These are phyloP conservation scores for Macrolepiota albuminosa DNA, from an alignment of 768 basidiomycete species.

Conservation along the genomic window DNA sequence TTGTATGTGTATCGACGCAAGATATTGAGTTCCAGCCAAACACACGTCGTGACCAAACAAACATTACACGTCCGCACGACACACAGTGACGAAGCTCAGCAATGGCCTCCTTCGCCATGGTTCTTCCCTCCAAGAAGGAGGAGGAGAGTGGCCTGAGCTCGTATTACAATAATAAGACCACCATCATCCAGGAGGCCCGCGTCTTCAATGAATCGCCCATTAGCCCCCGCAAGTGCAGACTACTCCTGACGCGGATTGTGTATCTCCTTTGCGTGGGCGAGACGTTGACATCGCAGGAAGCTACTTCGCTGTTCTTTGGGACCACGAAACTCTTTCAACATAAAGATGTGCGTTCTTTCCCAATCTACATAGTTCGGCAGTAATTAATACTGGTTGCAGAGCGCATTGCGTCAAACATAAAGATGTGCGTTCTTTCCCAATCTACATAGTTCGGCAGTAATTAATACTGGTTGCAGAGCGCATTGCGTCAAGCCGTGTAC, in stretches of 20 bases:
- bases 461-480: slow-evolving; percentile 51
- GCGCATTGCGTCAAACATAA: slow-evolving; percentile 85
- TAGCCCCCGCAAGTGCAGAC: slow-evolving; percentile 94
- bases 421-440: slow-evolving; percentile 63
- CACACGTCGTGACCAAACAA: slow-evolving; percentile 29
- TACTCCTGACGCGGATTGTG: slow-evolving; percentile 92
- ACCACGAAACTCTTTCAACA: slow-evolving; percentile 99
- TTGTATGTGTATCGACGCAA: neutral
- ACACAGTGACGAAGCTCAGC: slow-evolving; percentile 15
- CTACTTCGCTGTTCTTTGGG: slow-evolving; percentile 97
- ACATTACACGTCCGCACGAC: slow-evolving; percentile 33
- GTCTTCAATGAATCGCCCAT: slow-evolving; percentile 99
- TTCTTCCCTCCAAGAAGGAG: slow-evolving; percentile 91
- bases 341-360: slow-evolving; percentile 78
- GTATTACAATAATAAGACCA: slow-evolving; percentile 96
- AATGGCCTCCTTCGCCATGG: slow-evolving; percentile 58
- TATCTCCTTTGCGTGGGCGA: slow-evolving; percentile 97
- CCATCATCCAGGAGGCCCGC: slow-evolving; percentile 96
- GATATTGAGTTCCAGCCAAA: slow-evolving; percentile 20
- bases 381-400: neutral
- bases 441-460: neutral
- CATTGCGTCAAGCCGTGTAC: slow-evolving; percentile 96
- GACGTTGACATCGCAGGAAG: slow-evolving; percentile 91
- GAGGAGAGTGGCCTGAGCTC: slow-evolving; percentile 91
- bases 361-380: neutral